Conservation (phyloP, 2,329 filamentous ascomycete genomes). For the Xylaria sp. region DNA sequence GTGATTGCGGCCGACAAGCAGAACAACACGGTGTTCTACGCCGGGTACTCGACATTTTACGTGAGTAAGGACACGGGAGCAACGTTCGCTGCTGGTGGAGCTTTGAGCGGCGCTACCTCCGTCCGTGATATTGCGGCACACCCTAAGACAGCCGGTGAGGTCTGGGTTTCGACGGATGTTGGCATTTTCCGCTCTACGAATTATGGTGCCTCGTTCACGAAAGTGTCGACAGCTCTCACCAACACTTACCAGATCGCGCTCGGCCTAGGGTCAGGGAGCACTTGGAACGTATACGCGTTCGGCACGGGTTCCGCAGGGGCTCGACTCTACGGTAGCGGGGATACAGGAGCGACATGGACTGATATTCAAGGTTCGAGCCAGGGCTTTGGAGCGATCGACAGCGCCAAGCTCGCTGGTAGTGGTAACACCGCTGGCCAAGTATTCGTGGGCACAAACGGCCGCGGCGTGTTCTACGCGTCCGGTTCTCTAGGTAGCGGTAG, state of each 20-base stretch:
- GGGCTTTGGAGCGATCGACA: constrained; percentile 57
- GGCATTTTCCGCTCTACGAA: constrained; percentile 66
- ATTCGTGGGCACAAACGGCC: constrained; percentile 62
- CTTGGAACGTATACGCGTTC: constrained; percentile 61
- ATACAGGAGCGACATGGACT: constrained; percentile 56
- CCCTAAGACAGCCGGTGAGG: constrained; percentile 66
- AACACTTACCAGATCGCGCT: constrained; percentile 57
- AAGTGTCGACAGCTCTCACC: constrained; percentile 51
- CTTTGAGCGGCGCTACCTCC: constrained; percentile 53
- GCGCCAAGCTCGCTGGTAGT: constrained; percentile 55
- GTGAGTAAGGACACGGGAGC: constrained; percentile 60
- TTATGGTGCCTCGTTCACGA: constrained; percentile 60
- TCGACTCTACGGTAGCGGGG: constrained; percentile 58
- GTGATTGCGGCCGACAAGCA: constrained; percentile 65
- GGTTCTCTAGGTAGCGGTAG: constrained; percentile 32
- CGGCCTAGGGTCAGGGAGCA: constrained; percentile 52
- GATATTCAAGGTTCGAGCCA: constrained; percentile 58
- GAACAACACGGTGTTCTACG: constrained; percentile 64
- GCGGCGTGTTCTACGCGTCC: constrained; percentile 56
- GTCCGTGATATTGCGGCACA: constrained; percentile 67
- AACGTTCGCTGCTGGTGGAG: constrained; percentile 56
- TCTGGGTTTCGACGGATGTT: constrained; percentile 66
- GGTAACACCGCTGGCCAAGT: constrained; percentile 58
- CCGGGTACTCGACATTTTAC: constrained; percentile 60
- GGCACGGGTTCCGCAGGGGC: constrained; percentile 56